phyloP scores from a whole-genome alignment of 257 asterid species.

The Gardenia jasminoides region DNA sequence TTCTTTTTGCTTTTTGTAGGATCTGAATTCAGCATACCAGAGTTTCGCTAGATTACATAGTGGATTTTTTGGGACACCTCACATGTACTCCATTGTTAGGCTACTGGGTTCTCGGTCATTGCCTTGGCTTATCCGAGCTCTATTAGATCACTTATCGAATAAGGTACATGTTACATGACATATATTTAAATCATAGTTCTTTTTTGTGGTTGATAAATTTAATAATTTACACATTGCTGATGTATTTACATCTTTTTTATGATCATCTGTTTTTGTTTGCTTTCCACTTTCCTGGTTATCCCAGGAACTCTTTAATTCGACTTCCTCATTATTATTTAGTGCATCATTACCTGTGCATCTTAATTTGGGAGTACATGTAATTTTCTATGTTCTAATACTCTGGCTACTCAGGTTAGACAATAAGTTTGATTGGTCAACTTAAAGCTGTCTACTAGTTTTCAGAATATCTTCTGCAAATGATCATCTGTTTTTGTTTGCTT shows the following conservation, averaged over 20 bases:
- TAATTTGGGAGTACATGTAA: not conserved
- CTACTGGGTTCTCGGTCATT: slow-evolving; percentile 92
- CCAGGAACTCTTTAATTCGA: not conserved
- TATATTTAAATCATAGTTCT: not conserved
- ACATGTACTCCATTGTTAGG: slow-evolving; percentile 80
- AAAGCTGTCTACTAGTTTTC: not conserved
- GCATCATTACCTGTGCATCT: not conserved
- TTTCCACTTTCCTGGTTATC: not conserved
- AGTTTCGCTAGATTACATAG: slow-evolving; percentile 90
- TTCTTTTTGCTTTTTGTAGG: slow-evolving; percentile 47
- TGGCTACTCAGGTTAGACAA: not conserved
- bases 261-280: not conserved
- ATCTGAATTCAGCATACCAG: slow-evolving; percentile 91
- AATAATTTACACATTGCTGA: not conserved
- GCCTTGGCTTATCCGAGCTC: slow-evolving; percentile 98
- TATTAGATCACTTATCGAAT: slow-evolving; percentile 83
- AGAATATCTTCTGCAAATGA: not conserved
- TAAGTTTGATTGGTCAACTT: not conserved
- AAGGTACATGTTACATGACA: slow-evolving; percentile 49
- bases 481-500: not conserved
- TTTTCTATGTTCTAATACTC: not conserved
- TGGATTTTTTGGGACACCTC: slow-evolving; percentile 93
- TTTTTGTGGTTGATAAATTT: not conserved
- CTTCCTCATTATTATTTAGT: not conserved
- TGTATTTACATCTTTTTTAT: not conserved